A percentile compares a stretch with the other conserved stretches of the same genome.
These are phyloP conservation scores for Chrysanthemum seticuspe DNA, from an alignment of 129 eudicot genomes.

Conservation along the genomic window DNA sequence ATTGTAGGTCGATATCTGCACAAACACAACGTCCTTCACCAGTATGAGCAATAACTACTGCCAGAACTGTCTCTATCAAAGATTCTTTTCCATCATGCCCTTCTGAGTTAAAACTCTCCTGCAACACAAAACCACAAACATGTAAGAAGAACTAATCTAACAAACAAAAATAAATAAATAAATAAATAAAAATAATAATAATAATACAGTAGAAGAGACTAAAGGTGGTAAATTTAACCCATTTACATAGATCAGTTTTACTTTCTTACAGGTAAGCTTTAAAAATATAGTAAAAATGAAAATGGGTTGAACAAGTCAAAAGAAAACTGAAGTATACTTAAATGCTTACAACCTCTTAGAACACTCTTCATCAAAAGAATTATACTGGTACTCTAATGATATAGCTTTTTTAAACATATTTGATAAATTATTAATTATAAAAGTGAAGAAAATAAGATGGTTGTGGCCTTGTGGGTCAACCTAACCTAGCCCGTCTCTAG, in stretches of 20 bases:
- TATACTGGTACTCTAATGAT: not conserved
- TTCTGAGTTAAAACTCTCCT: slow-evolving; percentile 48
- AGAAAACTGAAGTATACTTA: not conserved
- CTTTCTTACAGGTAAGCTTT: not conserved
- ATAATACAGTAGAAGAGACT: not conserved
- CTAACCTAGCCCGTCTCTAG: not conserved
- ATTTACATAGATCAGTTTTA: not conserved
- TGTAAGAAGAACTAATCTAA: slow-evolving; percentile 9
- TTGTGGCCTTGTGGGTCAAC: slow-evolving; percentile 4
- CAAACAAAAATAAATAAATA: no score
- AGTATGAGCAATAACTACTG: slow-evolving; percentile 58
- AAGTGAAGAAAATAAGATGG: not conserved
- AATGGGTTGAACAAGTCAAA: not conserved
- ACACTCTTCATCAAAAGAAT: not conserved
- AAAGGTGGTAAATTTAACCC: slow-evolving; percentile 7
- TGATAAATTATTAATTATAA: not conserved
- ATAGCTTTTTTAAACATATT: not conserved
- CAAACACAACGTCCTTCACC: slow-evolving; percentile 71
- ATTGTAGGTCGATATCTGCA: slow-evolving; percentile 47
- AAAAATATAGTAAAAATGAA: not conserved
- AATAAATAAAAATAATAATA: no score
- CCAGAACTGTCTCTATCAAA: slow-evolving; percentile 63
- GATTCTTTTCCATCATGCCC: slow-evolving; percentile 39
- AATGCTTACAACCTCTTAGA: not conserved
- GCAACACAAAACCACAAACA: slow-evolving; percentile 26